phyloP scores from a whole-genome alignment of 73 alveolate species.

The Halteria grandinella region DNA sequence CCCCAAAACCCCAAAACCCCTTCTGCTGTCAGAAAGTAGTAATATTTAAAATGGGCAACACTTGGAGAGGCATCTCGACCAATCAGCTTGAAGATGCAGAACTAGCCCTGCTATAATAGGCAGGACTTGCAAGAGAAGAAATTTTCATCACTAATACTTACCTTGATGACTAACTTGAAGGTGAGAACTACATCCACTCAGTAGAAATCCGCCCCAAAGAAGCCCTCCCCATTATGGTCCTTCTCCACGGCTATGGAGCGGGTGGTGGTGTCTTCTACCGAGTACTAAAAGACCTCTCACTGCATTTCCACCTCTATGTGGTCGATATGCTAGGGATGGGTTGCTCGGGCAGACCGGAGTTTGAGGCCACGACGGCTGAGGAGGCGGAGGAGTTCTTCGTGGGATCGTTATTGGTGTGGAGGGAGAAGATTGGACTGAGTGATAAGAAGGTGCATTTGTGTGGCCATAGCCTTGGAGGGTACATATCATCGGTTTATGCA shows the following conservation, averaged over 20 bases:
- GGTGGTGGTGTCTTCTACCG: constrained; percentile 33
- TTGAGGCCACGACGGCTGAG: constrained; percentile 14
- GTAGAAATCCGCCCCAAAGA: constrained; percentile 8
- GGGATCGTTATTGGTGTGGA: constrained; percentile 58
- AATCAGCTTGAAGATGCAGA: constrained; percentile 10
- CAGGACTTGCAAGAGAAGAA: neutral
- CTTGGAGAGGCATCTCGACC: constrained; percentile 39
- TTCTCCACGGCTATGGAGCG: constrained; percentile 61
- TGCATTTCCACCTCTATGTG: constrained; percentile 31
- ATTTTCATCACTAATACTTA: neutral
- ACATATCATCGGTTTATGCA: constrained; percentile 65
- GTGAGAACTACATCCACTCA: constrained; percentile 7
- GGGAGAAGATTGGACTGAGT: constrained; percentile 1
- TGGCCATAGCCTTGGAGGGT: constrained; percentile 81
- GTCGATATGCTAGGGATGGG: constrained; percentile 79
- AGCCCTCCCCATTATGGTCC: constrained; percentile 19
- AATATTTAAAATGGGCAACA: constrained; percentile 27
- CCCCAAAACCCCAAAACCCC: constrained; percentile 49
- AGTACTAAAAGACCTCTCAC: constrained; percentile 17
- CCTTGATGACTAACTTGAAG: neutral
- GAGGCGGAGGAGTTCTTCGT: constrained; percentile 57
- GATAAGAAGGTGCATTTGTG: constrained; percentile 21
- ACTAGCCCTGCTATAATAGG: constrained; percentile 9
- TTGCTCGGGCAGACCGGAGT: constrained; percentile 57
- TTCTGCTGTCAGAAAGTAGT: neutral